phyloP scores from a whole-genome alignment of 441 rosid species.

The Adansonia grandidieri region DNA sequence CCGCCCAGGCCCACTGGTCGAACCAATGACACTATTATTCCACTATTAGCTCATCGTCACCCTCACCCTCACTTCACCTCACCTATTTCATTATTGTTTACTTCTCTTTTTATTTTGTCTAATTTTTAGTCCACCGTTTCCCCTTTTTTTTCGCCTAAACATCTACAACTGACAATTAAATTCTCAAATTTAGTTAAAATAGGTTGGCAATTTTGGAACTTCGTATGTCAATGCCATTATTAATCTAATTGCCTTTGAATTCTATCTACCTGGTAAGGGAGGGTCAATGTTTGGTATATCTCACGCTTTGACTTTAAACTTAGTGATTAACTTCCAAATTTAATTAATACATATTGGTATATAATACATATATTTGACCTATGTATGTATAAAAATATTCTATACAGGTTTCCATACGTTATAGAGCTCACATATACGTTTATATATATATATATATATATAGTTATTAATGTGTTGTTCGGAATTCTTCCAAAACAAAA shows the following conservation, averaged over 20 bases:
- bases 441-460: too few species aligned
- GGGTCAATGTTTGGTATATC: background rate
- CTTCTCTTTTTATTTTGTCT: background rate
- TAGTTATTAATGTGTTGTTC: too few species aligned
- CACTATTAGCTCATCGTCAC: too few species aligned
- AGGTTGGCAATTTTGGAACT: conserved; percentile 2
- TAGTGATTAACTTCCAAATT: background rate
- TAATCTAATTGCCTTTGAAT: background rate
- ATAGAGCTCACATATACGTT: too few species aligned
- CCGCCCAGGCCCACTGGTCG: background rate
- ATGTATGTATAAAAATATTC: background rate
- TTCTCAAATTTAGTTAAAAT: background rate
- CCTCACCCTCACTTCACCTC: too few species aligned
- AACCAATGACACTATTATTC: background rate
- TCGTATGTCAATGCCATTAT: background rate
- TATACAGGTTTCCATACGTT: background rate
- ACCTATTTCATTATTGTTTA: too few species aligned
- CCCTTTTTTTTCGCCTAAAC: background rate
- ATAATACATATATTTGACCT: too few species aligned
- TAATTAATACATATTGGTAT: background rate
- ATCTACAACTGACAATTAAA: background rate
- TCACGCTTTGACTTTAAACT: background rate
- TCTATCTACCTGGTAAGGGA: background rate
- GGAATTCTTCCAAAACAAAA: background rate
- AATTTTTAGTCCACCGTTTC: background rate